phyloP scores from a whole-genome alignment of 805 yeast species.

The Starmerella bombi region DNA sequence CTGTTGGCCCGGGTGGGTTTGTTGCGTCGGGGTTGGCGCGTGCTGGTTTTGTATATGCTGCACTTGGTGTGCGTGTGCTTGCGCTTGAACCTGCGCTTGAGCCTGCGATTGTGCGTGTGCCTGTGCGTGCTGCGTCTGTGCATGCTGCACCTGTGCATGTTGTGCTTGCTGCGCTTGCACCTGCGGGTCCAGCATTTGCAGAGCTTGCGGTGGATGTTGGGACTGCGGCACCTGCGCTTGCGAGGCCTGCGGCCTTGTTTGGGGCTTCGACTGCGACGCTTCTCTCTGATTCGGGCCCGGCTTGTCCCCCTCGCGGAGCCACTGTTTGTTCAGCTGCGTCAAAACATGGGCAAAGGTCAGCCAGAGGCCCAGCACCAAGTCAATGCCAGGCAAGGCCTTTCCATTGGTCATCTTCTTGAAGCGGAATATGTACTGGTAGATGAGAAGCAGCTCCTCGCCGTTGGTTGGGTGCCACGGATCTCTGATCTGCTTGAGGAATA shows the following conservation, averaged over 20 bases:
- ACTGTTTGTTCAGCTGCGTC: constrained; percentile 8
- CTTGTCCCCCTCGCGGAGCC: neutral
- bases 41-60: neutral
- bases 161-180: neutral
- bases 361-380: constrained; percentile 9
- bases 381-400: neutral
- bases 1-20: too few relatives aligned
- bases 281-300: too few relatives aligned
- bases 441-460: constrained; percentile 8
- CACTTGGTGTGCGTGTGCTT: neutral
- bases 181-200: too few relatives aligned
- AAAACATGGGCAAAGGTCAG: constrained; percentile 10
- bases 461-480: constrained; percentile 16
- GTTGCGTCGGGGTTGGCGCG: too few relatives aligned
- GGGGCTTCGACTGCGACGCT: too few relatives aligned
- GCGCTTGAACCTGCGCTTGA: constrained; percentile 2
- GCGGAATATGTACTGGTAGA: constrained; percentile 10
- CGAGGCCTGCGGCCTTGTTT: too few relatives aligned
- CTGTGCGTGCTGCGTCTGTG: neutral
- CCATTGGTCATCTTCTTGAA: constrained; percentile 2
- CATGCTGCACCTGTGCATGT: too few relatives aligned
- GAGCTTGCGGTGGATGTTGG: too few relatives aligned
- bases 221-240: too few relatives aligned
- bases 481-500: constrained; percentile 16
- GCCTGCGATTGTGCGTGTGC: neutral